Percentiles rank a stretch among this genome's conserved stretches.
These are phyloP conservation scores for Afroboletus lepidellus DNA, from an alignment of 1,284 basidiomycete species.

Conservation along the genomic window DNA sequence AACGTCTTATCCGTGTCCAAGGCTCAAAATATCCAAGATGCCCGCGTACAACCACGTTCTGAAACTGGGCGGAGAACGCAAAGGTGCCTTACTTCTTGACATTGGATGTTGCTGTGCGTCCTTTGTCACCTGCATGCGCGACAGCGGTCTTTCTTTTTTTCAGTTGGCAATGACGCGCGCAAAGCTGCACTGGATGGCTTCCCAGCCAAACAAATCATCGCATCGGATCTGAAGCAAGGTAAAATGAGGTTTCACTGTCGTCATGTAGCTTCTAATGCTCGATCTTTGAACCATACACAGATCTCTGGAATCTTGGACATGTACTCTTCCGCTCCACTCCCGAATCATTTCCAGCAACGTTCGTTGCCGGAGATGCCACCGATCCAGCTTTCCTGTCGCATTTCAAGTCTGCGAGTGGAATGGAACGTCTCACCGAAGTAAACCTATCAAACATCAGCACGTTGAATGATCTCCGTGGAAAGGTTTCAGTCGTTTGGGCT, in stretches of 20 bases:
- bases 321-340: constrained; percentile 32
- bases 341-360: constrained; percentile 34
- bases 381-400: constrained; percentile 23
- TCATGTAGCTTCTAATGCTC: background rate
- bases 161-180: constrained; percentile 24
- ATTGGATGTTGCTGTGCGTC: constrained; percentile 34
- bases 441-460: constrained; percentile 28
- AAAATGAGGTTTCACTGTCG: background rate
- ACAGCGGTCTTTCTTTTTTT: too few species aligned
- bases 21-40: constrained; percentile 21
- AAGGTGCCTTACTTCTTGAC: constrained; percentile 30
- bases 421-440: constrained; percentile 1
- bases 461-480: constrained; percentile 38
- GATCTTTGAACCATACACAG: constrained; percentile 11
- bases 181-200: constrained; percentile 22
- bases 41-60: constrained; percentile 26
- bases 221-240: constrained; percentile 26
- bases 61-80: constrained; percentile 26
- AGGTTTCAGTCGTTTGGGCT: constrained; percentile 38
- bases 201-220: constrained; percentile 20
- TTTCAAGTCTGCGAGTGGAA: background rate
- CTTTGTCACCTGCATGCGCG: too few species aligned
- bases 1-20: constrained; percentile 2
- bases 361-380: constrained; percentile 35
- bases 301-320: constrained; percentile 36